These are phyloP conservation scores for Solanum hybrid DNA, from an alignment of 305 asterid species.

Conservation along the genomic window DNA sequence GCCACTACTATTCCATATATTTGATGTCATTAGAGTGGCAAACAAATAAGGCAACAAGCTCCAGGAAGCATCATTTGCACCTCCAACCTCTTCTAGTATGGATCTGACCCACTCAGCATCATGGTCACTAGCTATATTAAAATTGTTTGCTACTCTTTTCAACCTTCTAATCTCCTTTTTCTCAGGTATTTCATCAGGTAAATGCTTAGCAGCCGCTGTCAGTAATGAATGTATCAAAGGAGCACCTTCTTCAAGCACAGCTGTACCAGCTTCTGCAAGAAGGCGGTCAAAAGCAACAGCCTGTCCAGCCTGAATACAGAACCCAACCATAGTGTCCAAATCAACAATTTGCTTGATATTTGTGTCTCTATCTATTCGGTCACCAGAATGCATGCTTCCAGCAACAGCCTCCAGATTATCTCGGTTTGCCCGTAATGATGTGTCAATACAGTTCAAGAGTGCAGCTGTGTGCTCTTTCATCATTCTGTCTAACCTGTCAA, in stretches of 20 bases:
- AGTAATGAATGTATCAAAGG: constrained; percentile 86
- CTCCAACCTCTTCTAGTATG: constrained; percentile 83
- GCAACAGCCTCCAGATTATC: constrained; percentile 93
- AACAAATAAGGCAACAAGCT: constrained; percentile 84
- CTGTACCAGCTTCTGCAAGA: constrained; percentile 80
- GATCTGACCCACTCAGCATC: constrained; percentile 88
- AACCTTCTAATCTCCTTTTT: constrained; percentile 84
- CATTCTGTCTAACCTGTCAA: constrained; percentile 82
- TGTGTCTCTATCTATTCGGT: constrained; percentile 62
- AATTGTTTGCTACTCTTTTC: constrained; percentile 75
- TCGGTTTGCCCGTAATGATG: constrained; percentile 85
- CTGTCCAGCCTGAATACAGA: constrained; percentile 98
- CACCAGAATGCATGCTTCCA: constrained; percentile 93
- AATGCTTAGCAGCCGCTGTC: constrained; percentile 63
- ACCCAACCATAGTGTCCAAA: constrained; percentile 91
- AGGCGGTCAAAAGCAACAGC: constrained; percentile 81
- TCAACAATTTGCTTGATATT: constrained; percentile 82
- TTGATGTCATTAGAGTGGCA: constrained; percentile 81
- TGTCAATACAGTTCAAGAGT: constrained; percentile 86
- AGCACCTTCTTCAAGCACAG: constrained; percentile 81
- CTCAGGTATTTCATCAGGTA: constrained; percentile 79
- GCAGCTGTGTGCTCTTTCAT: constrained; percentile 98
- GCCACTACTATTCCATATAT: constrained; percentile 81
- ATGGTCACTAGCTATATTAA: constrained; percentile 58
- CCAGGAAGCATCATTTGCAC: constrained; percentile 96